phyloP scores from a whole-genome alignment of 139 green algal species.

The Haematococcus sp. region DNA sequence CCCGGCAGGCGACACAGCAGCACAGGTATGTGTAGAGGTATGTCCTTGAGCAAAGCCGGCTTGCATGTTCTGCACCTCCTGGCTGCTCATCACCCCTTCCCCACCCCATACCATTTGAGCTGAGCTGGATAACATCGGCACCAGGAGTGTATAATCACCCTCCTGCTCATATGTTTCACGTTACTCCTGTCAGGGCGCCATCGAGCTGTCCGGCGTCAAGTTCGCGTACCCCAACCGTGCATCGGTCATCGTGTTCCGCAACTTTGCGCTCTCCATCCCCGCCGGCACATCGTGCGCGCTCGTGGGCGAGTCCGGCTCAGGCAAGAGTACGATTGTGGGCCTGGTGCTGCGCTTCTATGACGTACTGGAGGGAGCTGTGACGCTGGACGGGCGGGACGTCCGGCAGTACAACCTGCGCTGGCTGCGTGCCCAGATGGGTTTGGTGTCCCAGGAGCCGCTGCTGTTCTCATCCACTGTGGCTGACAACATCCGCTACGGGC shows the following conservation, averaged over 20 bases:
- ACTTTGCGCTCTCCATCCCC: constrained; percentile 33
- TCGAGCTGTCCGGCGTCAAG: constrained; percentile 7
- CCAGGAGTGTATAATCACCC: too few species aligned
- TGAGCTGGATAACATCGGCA: too few species aligned
- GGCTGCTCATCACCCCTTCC: too few species aligned
- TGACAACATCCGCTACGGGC: constrained; percentile 74
- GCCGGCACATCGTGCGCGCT: constrained; percentile 47
- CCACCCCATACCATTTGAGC: too few species aligned
- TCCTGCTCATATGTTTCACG: too few species aligned
- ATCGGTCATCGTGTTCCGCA: constrained; percentile 7
- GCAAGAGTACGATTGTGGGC: constrained; percentile 47
- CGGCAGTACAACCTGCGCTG: constrained; percentile 12
- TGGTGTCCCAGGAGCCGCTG: constrained; percentile 88
- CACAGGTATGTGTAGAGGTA: too few species aligned
- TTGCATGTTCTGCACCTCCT: too few species aligned
- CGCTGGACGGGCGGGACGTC: constrained; percentile 39
- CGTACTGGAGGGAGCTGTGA: constrained; percentile 15
- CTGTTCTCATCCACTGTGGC: constrained; percentile 71
- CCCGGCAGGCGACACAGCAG: too few species aligned
- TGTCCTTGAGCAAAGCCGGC: too few species aligned
- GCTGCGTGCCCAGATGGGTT: constrained; percentile 39
- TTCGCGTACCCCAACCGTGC: constrained; percentile 19
- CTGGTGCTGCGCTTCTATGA: constrained; percentile 44
- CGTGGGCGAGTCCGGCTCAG: constrained; percentile 51
- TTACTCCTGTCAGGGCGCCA: not conserved